Conservation (phyloP, 192 early-diverging fungal species). For the Jimgerdemannia flammicorona region DNA sequence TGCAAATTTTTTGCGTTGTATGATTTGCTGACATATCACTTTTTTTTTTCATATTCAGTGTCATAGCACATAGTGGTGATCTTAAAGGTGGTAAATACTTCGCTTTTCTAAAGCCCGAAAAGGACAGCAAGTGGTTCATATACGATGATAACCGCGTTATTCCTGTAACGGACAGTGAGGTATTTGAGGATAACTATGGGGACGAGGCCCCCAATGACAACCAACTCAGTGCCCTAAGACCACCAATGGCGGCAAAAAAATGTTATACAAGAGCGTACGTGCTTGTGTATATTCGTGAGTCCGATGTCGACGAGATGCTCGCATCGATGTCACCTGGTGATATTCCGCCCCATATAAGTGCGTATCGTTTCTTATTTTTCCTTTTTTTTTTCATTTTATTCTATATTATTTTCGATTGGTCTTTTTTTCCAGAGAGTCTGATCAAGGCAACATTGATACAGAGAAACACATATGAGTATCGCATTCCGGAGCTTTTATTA, state of each 20-base stretch:
- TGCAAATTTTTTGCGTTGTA: too few species aligned
- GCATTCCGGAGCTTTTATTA: too few species aligned
- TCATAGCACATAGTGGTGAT: conserved; percentile 94
- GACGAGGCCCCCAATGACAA: conserved; percentile 52
- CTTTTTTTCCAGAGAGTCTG: too few species aligned
- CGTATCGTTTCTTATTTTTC: conserved; percentile 44
- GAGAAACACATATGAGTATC: too few species aligned
- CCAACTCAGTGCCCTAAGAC: too few species aligned
- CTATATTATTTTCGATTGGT: too few species aligned
- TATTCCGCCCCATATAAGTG: conserved; percentile 57
- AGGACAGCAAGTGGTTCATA: conserved; percentile 41
- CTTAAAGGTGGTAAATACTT: conserved; percentile 93
- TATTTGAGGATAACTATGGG: conserved; percentile 31
- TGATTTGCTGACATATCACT: too few species aligned
- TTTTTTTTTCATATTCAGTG: conserved; percentile 36
- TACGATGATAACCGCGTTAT: conserved; percentile 97
- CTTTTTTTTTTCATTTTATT: too few species aligned
- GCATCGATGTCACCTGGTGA: too few species aligned
- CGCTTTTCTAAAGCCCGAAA: conserved; percentile 74
- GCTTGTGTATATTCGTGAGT: conserved; percentile 88
- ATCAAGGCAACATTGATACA: too few species aligned
- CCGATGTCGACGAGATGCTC: too few species aligned
- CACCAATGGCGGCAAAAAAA: conserved; percentile 46
- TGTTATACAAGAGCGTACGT: conserved; percentile 98
- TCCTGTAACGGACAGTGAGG: conserved; percentile 73